Percentiles rank a stretch among this genome's conserved stretches.
Conservation (phyloP, 768 basidiomycete genomes). For the Termitomyces heimii region DNA sequence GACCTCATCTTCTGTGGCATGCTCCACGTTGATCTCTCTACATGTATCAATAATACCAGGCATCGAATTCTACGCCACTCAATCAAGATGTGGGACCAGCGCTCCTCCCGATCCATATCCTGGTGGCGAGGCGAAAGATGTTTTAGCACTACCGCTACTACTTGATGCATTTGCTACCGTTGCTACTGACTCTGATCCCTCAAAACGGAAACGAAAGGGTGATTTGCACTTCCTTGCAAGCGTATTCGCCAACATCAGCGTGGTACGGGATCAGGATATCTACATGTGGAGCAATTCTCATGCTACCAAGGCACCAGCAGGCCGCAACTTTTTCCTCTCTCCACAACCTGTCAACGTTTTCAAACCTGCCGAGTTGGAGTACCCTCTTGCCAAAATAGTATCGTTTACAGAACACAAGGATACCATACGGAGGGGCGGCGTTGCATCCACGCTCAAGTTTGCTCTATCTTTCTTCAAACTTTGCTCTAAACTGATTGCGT, state of each 20-base stretch:
- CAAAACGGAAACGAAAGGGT: slow-evolving; percentile 59
- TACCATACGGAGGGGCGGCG: slow-evolving; percentile 81
- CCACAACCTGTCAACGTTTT: slow-evolving; percentile 50
- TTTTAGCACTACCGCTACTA: slow-evolving; percentile 73
- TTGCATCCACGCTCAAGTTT: slow-evolving; percentile 84
- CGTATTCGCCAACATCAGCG: slow-evolving; percentile 89
- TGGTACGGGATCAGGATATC: slow-evolving; percentile 36
- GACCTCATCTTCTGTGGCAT: slow-evolving; percentile 66
- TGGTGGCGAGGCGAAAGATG: slow-evolving; percentile 40
- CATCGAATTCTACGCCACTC: slow-evolving; percentile 57
- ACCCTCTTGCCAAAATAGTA: slow-evolving; percentile 77
- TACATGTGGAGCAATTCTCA: not conserved
- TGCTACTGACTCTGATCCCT: slow-evolving; percentile 41
- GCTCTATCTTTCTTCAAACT: slow-evolving; percentile 13
- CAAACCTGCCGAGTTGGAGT: slow-evolving; percentile 51
- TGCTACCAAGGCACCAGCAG: slow-evolving; percentile 54
- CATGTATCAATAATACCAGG: slow-evolving; percentile 58
- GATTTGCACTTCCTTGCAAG: slow-evolving; percentile 87
- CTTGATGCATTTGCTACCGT: slow-evolving; percentile 78
- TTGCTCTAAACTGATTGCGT: not conserved
- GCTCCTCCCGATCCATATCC: slow-evolving; percentile 71
- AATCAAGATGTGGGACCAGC: slow-evolving; percentile 79
- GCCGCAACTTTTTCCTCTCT: slow-evolving; percentile 76
- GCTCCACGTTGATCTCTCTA: slow-evolving; percentile 56
- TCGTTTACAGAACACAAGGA: slow-evolving; percentile 89